Percentiles rank a stretch among this genome's conserved stretches.
Conservation (phyloP, 768 basidiomycete genomes). For the Rubroboletus pulcherrimus region DNA sequence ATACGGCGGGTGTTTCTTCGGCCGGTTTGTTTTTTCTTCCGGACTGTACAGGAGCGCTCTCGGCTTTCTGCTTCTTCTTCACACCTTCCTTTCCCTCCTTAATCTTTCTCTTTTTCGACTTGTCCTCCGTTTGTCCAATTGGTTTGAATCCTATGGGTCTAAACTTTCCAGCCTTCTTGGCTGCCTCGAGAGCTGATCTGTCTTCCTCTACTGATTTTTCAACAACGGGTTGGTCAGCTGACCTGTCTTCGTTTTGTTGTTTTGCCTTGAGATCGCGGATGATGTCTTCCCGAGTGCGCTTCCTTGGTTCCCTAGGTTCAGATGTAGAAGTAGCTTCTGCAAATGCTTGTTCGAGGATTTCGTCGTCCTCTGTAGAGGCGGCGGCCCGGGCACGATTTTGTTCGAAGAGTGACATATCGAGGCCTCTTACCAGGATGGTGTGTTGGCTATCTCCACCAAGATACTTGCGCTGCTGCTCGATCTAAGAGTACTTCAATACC, state of each 20-base stretch:
- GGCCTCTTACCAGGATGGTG: conserved; percentile 83
- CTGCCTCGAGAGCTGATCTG: conserved; percentile 32
- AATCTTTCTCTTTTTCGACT: conserved; percentile 41
- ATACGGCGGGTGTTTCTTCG: not conserved
- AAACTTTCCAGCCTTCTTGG: conserved; percentile 43
- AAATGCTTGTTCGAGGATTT: conserved; percentile 76
- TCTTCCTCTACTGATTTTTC: conserved; percentile 17
- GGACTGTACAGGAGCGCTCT: conserved; percentile 22
- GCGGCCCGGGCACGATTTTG: conserved; percentile 71
- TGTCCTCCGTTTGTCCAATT: conserved; percentile 43
- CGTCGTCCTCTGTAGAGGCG: conserved; percentile 67
- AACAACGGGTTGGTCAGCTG: conserved; percentile 6
- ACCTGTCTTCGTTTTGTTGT: conserved; percentile 32
- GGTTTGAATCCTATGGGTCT: conserved; percentile 64
- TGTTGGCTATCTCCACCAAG: conserved; percentile 85
- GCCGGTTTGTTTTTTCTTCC: not conserved
- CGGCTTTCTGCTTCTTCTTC: conserved; percentile 59
- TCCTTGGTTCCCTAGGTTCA: conserved; percentile 40
- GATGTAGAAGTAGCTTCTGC: conserved; percentile 37
- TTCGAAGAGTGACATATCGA: conserved; percentile 83
- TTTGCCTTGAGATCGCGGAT: conserved; percentile 69
- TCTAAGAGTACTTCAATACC: conserved; percentile 35
- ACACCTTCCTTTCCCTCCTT: conserved; percentile 38
- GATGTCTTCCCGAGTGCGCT: conserved; percentile 77
- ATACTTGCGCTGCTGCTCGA: conserved; percentile 71